These are phyloP conservation scores for Amylostereum areolatum DNA, from an alignment of 1,284 basidiomycete species.

Conservation along the genomic window DNA sequence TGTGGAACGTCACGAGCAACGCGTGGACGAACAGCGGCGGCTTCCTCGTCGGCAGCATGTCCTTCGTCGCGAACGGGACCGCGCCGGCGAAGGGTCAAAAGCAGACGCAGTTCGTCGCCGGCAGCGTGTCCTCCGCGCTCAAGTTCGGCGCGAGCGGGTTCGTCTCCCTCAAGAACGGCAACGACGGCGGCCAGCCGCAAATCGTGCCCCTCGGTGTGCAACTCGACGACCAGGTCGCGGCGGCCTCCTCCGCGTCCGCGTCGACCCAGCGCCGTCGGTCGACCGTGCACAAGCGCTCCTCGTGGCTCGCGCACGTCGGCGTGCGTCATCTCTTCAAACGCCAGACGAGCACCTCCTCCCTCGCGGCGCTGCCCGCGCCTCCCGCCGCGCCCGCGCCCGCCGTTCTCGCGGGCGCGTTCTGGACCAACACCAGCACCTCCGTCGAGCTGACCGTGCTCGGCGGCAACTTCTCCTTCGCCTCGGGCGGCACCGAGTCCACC, in stretches of 20 bases:
- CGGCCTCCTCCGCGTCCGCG: slow-evolving; percentile 19
- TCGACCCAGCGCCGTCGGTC: slow-evolving; percentile 30
- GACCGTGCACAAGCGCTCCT: slow-evolving; percentile 22
- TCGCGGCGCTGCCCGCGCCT: slow-evolving; percentile 47
- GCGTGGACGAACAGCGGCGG: slow-evolving; percentile 73
- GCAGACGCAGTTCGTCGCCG: slow-evolving; percentile 55
- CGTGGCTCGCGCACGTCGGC: slow-evolving; percentile 47
- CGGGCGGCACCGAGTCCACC: slow-evolving; percentile 33
- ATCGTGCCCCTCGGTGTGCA: slow-evolving; percentile 54
- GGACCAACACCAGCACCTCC: slow-evolving; percentile 73
- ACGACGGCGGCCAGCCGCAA: slow-evolving; percentile 38
- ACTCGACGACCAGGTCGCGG: slow-evolving; percentile 31
- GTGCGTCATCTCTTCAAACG: slow-evolving; percentile 46
- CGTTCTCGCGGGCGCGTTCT: slow-evolving; percentile 84
- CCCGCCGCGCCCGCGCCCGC: slow-evolving; percentile 66
- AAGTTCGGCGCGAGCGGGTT: slow-evolving; percentile 68
- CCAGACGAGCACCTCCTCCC: slow-evolving; percentile 33
- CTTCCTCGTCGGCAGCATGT: slow-evolving; percentile 69
- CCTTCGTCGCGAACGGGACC: slow-evolving; percentile 63
- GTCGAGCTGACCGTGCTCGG: slow-evolving; percentile 75
- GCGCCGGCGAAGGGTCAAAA: slow-evolving; percentile 28
- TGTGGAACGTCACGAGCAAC: slow-evolving; percentile 63
- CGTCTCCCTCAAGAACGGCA: slow-evolving; percentile 63
- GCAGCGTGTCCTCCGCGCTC: slow-evolving; percentile 49
- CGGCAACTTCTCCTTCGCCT: slow-evolving; percentile 79